Evolutionary conservation across 2,329 filamentous ascomycete species (phyloP).

Genomic region (Cadophora gregata): DNA sequence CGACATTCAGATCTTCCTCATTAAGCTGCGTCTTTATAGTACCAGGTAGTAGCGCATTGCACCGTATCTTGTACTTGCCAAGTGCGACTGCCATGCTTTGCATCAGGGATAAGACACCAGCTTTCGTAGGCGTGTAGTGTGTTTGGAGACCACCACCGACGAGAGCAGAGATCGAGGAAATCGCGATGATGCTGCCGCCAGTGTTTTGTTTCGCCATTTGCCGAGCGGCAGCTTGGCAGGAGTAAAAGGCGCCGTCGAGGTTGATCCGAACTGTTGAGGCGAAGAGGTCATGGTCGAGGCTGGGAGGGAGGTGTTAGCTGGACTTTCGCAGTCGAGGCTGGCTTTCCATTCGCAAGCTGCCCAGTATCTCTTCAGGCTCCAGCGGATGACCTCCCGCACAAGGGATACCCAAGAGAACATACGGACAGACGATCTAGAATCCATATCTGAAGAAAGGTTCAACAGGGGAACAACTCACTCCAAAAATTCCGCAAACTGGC

Average conservation of each 20-base stretch:
- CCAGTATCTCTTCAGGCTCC: no score
- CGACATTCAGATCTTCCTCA: slow-evolving; percentile 78
- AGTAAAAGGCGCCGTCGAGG: slow-evolving; percentile 86
- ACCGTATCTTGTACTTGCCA: slow-evolving; percentile 76
- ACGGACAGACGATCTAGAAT: neutral
- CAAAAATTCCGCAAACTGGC: slow-evolving; percentile 86
- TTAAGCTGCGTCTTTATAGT: slow-evolving; percentile 86
- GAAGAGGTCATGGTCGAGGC: slow-evolving; percentile 73
- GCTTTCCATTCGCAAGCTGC: neutral
- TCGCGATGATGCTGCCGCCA: slow-evolving; percentile 81
- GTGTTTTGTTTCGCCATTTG: slow-evolving; percentile 74
- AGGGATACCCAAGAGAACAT: neutral
- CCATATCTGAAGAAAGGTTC: neutral
- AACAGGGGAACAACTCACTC: slow-evolving; percentile 53
- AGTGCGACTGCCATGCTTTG: slow-evolving; percentile 82
- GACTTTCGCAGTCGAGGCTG: neutral
- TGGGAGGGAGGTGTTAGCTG: slow-evolving; percentile 38
- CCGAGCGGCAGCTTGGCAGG: slow-evolving; percentile 81
- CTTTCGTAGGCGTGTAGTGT: slow-evolving; percentile 91
- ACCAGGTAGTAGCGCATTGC: slow-evolving; percentile 83
- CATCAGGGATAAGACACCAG: slow-evolving; percentile 80
- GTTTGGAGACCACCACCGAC: slow-evolving; percentile 80
- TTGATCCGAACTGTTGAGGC: slow-evolving; percentile 77
- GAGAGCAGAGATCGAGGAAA: slow-evolving; percentile 75
- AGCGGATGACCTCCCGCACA: no score